These are phyloP conservation scores for Fusarium xyrophilum DNA, from an alignment of 2,329 filamentous ascomycete species.

Conservation along the genomic window DNA sequence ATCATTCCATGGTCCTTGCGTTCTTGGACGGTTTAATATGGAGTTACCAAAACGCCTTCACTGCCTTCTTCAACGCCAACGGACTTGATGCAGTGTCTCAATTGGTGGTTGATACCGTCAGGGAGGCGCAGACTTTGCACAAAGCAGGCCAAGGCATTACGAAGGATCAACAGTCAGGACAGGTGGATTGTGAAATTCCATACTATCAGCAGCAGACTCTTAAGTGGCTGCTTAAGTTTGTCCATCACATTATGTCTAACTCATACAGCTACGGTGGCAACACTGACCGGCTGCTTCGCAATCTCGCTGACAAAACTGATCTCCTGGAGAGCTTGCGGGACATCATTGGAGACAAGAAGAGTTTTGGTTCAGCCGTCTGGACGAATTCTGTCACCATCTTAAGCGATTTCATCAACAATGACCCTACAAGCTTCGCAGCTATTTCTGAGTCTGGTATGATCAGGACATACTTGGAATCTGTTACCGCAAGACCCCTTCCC, in stretches of 20 bases:
- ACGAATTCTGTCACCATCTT: slow-evolving; percentile 91
- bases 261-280: slow-evolving; percentile 73
- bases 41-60: slow-evolving; percentile 83
- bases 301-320: slow-evolving; percentile 90
- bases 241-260: slow-evolving; percentile 92
- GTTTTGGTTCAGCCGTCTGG: slow-evolving; percentile 94
- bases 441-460: slow-evolving; percentile 94
- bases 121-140: slow-evolving; percentile 71
- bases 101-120: slow-evolving; percentile 80
- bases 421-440: slow-evolving; percentile 95
- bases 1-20: slow-evolving; percentile 81
- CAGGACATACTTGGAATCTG: slow-evolving; percentile 81
- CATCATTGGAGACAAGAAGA: slow-evolving; percentile 78
- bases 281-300: slow-evolving; percentile 87
- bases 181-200: slow-evolving; percentile 91
- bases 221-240: slow-evolving; percentile 93
- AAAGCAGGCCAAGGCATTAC: slow-evolving; percentile 75
- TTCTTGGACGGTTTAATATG: slow-evolving; percentile 92
- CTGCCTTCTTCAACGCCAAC: slow-evolving; percentile 78
- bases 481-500: slow-evolving; percentile 65
- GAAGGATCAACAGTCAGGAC: slow-evolving; percentile 72
- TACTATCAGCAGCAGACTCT: slow-evolving; percentile 93
- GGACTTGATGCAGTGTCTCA: slow-evolving; percentile 92
- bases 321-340: slow-evolving; percentile 79
- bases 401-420: slow-evolving; percentile 97